Base-by-base conservation (phyloP, 2,329 filamentous ascomycete genomes). In the Scortechinia acanthostroma region DNA sequence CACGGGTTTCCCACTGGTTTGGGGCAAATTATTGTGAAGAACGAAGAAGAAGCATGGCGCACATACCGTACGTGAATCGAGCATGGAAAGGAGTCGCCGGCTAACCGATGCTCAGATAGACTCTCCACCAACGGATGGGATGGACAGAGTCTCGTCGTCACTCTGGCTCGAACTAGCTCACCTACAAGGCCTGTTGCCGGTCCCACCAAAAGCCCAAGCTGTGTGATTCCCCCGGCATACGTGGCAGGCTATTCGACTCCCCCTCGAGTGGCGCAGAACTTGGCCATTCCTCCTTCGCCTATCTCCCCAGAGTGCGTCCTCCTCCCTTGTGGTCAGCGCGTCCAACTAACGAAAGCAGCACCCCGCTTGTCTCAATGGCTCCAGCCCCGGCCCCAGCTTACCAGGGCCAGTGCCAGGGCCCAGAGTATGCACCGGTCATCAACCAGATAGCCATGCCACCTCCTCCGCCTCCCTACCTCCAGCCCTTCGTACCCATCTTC, bases 1-100 rank as follows among this genome's bases (percentile, higher is more conserved):
- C 58, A 65, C 47, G 64, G 64, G 3, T 60, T 64, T 44, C 63
- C 64, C 17, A 67, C 63, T 1, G 64, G 64, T 14, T 49, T 68
- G 2, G 64, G 64, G 2, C 64, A 68, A 50, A 68, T 67, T 42
- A 68, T 68, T 23, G 58, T 68, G 21, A 68, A 68, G 23, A 65
- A 66, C 42, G 63, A 66, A 50, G 64, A 67, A 16, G 63, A 66
- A 45, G 64, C 64, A 19, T 66, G 63, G 64, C 54, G 62, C 19
- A 67, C 64, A 23, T 68, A 65, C 47, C 60, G 64, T 68, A 48
- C 21, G 60, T 57, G 17, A 14, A 4, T 30, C n/a, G 10, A 10
- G 25, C n/a, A 10, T 30, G 25, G n/a, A 30, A 10, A 30, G 10
- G 10, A 35, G 10, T 42, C 14, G 16, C 20, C 42, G 23, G 37